Evolutionary conservation across 1,284 basidiomycete species (phyloP).

Genomic region (Ustilago trichophora): DNA sequence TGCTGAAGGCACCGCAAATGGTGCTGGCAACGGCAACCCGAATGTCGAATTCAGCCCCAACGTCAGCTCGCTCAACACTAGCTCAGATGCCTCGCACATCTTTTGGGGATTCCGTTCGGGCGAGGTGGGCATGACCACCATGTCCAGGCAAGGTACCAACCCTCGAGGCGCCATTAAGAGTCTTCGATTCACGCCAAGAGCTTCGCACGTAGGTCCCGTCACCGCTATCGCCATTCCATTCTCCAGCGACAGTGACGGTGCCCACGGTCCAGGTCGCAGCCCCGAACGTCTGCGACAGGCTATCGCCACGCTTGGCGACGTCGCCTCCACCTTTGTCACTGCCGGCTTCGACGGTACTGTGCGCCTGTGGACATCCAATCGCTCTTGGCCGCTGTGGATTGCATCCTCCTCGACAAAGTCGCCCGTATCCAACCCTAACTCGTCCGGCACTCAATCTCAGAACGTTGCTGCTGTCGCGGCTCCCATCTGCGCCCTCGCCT

Average conservation of each 20-base stretch:
- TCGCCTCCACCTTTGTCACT: constrained; percentile 56
- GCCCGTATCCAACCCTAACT: constrained; percentile 14
- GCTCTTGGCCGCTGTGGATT: constrained; percentile 53
- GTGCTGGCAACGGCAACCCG: constrained; percentile 77
- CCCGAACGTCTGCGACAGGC: constrained; percentile 56
- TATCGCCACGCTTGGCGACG: constrained; percentile 52
- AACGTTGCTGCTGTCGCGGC: constrained; percentile 14
- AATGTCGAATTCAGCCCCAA: constrained; percentile 80
- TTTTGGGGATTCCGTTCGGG: constrained; percentile 81
- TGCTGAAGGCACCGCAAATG: constrained; percentile 73
- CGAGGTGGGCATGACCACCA: constrained; percentile 74
- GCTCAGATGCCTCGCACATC: constrained; percentile 76
- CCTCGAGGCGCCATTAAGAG: constrained; percentile 56
- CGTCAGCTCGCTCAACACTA: constrained; percentile 71
- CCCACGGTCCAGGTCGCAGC: constrained; percentile 52
- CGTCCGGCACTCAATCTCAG: constrained; percentile 12
- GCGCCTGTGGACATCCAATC: constrained; percentile 53
- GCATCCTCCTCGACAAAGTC: constrained; percentile 27
- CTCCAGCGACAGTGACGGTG: constrained; percentile 52
- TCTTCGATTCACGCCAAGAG: constrained; percentile 44
- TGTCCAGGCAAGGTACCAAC: constrained; percentile 59
- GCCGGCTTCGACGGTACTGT: constrained; percentile 62
- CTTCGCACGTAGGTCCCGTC: constrained; percentile 49
- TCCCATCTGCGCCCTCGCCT: constrained; percentile 53
- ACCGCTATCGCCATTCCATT: constrained; percentile 54